A percentile compares a stretch with the other conserved stretches of the same genome.
phyloP scores from a whole-genome alignment of 2,329 filamentous ascomycete species.

The Chalaropsis ovoidea region DNA sequence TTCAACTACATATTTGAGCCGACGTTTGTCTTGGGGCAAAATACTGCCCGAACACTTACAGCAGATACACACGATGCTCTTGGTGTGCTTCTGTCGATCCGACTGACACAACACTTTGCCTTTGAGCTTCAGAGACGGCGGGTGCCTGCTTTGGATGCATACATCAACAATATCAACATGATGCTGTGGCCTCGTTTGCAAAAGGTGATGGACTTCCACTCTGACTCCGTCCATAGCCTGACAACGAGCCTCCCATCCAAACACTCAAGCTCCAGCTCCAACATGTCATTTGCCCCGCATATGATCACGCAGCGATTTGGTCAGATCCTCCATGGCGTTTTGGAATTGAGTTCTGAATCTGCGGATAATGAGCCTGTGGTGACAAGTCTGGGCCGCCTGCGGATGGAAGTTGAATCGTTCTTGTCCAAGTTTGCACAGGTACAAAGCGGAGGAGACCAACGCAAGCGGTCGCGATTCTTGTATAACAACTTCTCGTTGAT shows the following conservation, averaged over 20 bases:
- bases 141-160: constrained; percentile 77
- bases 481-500: constrained; percentile 95
- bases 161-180: constrained; percentile 93
- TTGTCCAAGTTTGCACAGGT: constrained; percentile 56
- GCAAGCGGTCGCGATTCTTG: constrained; percentile 77
- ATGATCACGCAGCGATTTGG: constrained; percentile 91
- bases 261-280: constrained; percentile 35
- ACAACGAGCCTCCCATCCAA: constrained; percentile 44
- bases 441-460: constrained; percentile 62
- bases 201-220: constrained; percentile 84
- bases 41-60: constrained; percentile 64
- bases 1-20: constrained; percentile 85
- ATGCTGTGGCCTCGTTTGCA: constrained; percentile 93
- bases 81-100: constrained; percentile 80
- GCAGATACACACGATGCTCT: constrained; percentile 72
- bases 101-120: constrained; percentile 84
- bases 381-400: constrained; percentile 64
- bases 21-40: constrained; percentile 73
- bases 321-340: constrained; percentile 76
- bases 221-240: constrained; percentile 65
- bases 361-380: constrained; percentile 90
- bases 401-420: constrained; percentile 74
- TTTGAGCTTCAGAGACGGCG: constrained; percentile 90
- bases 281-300: constrained; percentile 62
- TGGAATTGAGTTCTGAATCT: constrained; percentile 75